Base-by-base conservation (phyloP, 2,329 filamentous ascomycete species). In the Monilinia laxa region DNA sequence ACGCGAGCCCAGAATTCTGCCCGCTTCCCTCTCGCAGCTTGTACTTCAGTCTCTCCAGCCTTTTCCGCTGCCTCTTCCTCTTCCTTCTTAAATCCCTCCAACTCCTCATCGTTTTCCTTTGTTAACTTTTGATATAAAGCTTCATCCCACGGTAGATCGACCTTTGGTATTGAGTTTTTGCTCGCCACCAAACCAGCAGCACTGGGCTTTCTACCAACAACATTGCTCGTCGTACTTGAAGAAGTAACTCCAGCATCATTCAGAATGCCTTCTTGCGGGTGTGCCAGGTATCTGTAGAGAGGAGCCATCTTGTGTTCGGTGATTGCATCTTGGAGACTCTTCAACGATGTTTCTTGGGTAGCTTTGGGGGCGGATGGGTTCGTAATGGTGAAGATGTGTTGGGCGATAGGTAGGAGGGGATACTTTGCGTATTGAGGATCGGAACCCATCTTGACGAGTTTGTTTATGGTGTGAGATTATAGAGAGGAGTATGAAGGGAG, bases 1-100 rank as follows among this genome's bases (percentile, higher is more conserved):
- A 98, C 92, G 72, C 92, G 87, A 68, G 96, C 94, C 85, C 92
- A 97, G 79, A 97, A 96, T 79, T 99, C 95, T 68, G 95, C 95
- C 75, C 93, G 86, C 85, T 98, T 98, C 73, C 93, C 93, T 79
- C 91, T 88, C 72, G 93, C 95, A 66, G 92, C 91, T 80, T 94
- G 89, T 71, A 99, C 88, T 81, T 99, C 95, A 16, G 92, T 97
- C 76, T 99, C 95, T 65, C 95, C 95, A 68, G 94, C 94, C 79
- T 96, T 93, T 84, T 99, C 95, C 52, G 90, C 90, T 12, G 95
- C 95, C 77, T 99, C 93, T 69, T 97, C 94, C 78, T 94, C 90
- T 79, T 95, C 91, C 79, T 93, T 93, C 80, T 93, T 88, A 75
- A 90, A 87, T 62, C 81, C 84, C 71, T 90, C 89, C 58, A 94